Conservation (phyloP, 169 alveolate genomes). For the Eimeria mitis region DNA sequence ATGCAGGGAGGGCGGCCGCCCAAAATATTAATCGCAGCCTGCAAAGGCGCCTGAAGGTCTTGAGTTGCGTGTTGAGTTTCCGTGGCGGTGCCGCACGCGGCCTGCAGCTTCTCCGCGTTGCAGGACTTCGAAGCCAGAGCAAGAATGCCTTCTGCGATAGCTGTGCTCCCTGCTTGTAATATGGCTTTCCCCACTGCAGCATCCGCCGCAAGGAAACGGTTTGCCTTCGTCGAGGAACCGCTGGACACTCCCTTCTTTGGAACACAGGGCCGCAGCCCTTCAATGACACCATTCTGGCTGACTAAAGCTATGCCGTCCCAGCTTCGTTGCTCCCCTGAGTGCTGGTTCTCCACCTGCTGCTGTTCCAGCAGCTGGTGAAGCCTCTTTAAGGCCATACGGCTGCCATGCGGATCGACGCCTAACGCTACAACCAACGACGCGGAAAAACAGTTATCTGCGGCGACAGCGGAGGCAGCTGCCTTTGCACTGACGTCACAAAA, state of each 20-base stretch:
- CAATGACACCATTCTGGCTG: neutral
- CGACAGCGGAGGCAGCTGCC: neutral
- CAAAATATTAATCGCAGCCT: neutral
- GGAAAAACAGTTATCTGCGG: neutral
- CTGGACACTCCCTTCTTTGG: too few relatives aligned
- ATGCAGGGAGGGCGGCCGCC: neutral
- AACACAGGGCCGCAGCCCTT: neutral
- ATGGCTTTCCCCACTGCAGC: conserved; percentile 27
- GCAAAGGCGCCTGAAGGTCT: neutral
- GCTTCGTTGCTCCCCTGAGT: neutral
- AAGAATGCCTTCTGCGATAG: conserved; percentile 10
- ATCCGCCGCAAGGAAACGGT: neutral
- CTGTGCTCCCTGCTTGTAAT: neutral
- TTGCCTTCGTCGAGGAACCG: neutral
- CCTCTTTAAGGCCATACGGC: neutral
- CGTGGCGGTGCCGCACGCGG: neutral
- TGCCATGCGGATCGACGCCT: conserved; percentile 20
- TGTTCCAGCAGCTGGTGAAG: conserved; percentile 35
- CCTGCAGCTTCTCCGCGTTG: neutral
- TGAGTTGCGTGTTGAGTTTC: neutral
- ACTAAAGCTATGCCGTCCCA: conserved; percentile 24
- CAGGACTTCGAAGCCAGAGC: conserved; percentile 20
- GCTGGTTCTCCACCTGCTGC: conserved; percentile 2
- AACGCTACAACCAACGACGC: conserved; percentile 19
- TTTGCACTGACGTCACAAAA: neutral